Evolutionary conservation across 2,329 filamentous ascomycete species (phyloP).

Genomic region (Alternaria burnsii): DNA sequence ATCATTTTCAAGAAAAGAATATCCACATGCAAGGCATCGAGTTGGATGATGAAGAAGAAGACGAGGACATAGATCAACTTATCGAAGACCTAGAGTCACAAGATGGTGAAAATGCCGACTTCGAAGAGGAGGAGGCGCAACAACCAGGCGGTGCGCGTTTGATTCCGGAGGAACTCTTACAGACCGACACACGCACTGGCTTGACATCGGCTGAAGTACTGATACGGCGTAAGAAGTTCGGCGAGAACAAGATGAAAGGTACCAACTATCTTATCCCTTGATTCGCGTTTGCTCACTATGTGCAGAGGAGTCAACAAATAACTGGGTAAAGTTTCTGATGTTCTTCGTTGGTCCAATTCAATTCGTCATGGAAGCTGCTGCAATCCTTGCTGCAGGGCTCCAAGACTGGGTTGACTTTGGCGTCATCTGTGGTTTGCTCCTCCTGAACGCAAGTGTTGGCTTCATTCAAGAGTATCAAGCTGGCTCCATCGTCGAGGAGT

Average conservation of each 20-base stretch:
- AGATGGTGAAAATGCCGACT: slow-evolving; percentile 73
- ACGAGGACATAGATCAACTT: slow-evolving; percentile 84
- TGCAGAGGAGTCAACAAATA: slow-evolving; percentile 81
- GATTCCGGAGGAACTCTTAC: slow-evolving; percentile 77
- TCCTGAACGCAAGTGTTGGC: slow-evolving; percentile 86
- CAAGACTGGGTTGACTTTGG: slow-evolving; percentile 93
- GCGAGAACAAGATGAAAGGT: slow-evolving; percentile 84
- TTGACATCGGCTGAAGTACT: slow-evolving; percentile 75
- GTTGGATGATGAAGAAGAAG: slow-evolving; percentile 75
- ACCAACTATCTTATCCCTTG: background rate
- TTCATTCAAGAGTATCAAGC: slow-evolving; percentile 92
- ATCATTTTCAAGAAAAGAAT: slow-evolving; percentile 16
- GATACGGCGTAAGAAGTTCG: slow-evolving; percentile 73
- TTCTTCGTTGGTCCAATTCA: slow-evolving; percentile 92
- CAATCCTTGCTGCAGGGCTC: slow-evolving; percentile 82
- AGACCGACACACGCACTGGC: slow-evolving; percentile 77
- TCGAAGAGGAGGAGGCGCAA: slow-evolving; percentile 67
- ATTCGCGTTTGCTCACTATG: slow-evolving; percentile 18
- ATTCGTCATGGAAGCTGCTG: slow-evolving; percentile 89
- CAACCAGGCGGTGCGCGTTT: slow-evolving; percentile 64
- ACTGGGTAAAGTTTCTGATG: slow-evolving; percentile 80
- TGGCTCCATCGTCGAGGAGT: slow-evolving; percentile 86
- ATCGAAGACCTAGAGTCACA: slow-evolving; percentile 88
- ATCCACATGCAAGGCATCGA: slow-evolving; percentile 14
- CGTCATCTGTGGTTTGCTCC: slow-evolving; percentile 83